Evolutionary conservation across 2,329 filamentous ascomycete species (phyloP).

Genomic region (Trichoderma atrobrunneum): DNA sequence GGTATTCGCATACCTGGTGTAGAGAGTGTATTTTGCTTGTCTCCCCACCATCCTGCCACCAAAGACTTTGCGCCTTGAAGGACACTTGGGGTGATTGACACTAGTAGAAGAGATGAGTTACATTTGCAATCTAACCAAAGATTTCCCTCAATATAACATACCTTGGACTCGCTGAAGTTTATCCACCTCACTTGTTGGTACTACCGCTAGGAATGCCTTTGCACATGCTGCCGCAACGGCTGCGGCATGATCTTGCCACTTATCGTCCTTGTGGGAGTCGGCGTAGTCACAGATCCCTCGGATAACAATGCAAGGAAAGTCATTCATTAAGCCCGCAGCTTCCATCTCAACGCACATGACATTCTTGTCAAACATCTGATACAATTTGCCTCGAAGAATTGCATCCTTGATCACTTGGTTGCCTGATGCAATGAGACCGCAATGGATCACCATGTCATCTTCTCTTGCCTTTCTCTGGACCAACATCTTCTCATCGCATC

Average conservation of each 20-base stretch:
- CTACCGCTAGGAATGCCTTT: conserved; percentile 22
- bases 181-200: not conserved
- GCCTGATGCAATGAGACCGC: conserved; percentile 31
- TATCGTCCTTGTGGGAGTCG: conserved; percentile 39
- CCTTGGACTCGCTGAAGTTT: not conserved
- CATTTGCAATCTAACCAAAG: too few species aligned
- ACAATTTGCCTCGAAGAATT: conserved; percentile 30
- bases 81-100: not conserved
- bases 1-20: not conserved
- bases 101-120: not conserved
- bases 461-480: not conserved
- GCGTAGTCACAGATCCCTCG: conserved; percentile 42
- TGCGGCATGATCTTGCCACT: conserved; percentile 38
- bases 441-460: conserved; percentile 17
- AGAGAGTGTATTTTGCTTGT: not conserved
- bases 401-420: conserved; percentile 39
- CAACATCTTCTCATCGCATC: not conserved
- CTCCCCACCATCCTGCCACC: not conserved
- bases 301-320: conserved; percentile 37
- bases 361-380: conserved; percentile 12
- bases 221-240: conserved; percentile 33
- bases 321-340: conserved; percentile 29
- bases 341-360: conserved; percentile 33
- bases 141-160: not conserved
- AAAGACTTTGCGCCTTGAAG: not conserved